These are phyloP conservation scores for Melanomma pulvis-pyrius DNA, from an alignment of 495 filamentous ascomycete genomes.

Conservation along the genomic window DNA sequence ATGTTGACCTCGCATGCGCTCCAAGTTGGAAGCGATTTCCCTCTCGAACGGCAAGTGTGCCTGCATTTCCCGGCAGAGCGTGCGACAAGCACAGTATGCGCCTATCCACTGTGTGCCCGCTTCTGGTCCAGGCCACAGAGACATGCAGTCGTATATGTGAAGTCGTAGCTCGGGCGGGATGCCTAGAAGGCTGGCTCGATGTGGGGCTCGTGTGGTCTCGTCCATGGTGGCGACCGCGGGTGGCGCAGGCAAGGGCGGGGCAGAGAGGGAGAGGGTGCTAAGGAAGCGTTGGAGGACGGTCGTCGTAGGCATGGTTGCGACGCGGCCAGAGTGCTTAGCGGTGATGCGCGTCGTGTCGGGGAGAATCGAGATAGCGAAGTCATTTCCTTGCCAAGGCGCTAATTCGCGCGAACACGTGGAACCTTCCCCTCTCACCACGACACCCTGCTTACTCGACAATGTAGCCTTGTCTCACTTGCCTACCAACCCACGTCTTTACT, in stretches of 20 bases:
- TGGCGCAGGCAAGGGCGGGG: neutral
- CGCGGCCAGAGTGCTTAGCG: too few relatives aligned
- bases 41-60: neutral
- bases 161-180: constrained; percentile 2
- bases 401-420: too few relatives aligned
- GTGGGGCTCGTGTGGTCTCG: neutral
- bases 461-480: too few relatives aligned
- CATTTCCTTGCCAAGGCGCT: too few relatives aligned
- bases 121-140: neutral
- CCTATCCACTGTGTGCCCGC: neutral
- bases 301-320: neutral
- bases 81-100: constrained; percentile 1
- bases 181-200: neutral
- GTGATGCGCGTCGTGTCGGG: too few relatives aligned
- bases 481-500: too few relatives aligned
- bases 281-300: neutral
- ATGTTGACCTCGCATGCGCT: neutral
- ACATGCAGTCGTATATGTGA: neutral
- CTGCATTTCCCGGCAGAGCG: neutral
- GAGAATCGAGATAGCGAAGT: too few relatives aligned
- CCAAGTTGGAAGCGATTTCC: neutral
- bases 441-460: too few relatives aligned
- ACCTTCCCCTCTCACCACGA: too few relatives aligned
- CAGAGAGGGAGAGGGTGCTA: neutral
- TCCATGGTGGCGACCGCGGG: neutral